phyloP scores from a whole-genome alignment of 208 protist species.

The Leishmania mexicana region DNA sequence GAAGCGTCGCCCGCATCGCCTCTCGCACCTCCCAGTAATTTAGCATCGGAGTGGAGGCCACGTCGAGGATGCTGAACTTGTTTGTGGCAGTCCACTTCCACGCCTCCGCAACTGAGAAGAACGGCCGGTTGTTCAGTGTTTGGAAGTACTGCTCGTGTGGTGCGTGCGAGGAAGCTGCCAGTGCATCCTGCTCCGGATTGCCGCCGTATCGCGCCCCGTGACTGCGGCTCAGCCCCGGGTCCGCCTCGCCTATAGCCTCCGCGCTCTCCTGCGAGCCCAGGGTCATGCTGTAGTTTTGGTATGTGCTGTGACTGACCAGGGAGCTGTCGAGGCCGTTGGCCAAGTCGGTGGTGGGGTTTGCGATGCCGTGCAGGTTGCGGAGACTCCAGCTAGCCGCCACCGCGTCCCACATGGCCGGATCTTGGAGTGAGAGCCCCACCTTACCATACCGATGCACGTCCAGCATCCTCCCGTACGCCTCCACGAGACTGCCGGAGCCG shows the following conservation, averaged over 20 bases:
- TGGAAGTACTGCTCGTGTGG: slow-evolving; percentile 6
- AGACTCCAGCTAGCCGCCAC: slow-evolving; percentile 32
- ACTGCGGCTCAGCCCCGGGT: neutral
- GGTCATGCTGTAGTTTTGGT: slow-evolving; percentile 10
- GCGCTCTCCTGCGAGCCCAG: slow-evolving; percentile 5
- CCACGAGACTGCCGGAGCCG: slow-evolving; percentile 25
- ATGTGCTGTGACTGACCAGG: neutral
- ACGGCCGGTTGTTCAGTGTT: slow-evolving; percentile 31
- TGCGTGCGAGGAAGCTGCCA: neutral
- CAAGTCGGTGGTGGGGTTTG: slow-evolving; percentile 3
- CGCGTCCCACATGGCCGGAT: slow-evolving; percentile 39
- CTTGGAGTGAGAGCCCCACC: slow-evolving; percentile 25
- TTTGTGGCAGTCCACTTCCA: slow-evolving; percentile 25
- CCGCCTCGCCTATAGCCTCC: slow-evolving; percentile 1
- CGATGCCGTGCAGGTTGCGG: slow-evolving; percentile 23
- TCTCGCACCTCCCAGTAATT: slow-evolving; percentile 78
- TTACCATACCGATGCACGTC: slow-evolving; percentile 20
- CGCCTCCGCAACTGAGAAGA: slow-evolving; percentile 21
- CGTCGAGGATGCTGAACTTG: slow-evolving; percentile 27
- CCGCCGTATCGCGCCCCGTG: neutral
- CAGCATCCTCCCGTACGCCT: slow-evolving; percentile 23
- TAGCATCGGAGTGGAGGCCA: slow-evolving; percentile 28
- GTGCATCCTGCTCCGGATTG: slow-evolving; percentile 3
- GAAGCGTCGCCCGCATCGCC: slow-evolving; percentile 59
- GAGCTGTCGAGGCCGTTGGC: slow-evolving; percentile 17